Percentiles rank a stretch among this genome's conserved stretches.
phyloP scores from a whole-genome alignment of 2,329 filamentous ascomycete genomes.

The Fusarium avenaceum region DNA sequence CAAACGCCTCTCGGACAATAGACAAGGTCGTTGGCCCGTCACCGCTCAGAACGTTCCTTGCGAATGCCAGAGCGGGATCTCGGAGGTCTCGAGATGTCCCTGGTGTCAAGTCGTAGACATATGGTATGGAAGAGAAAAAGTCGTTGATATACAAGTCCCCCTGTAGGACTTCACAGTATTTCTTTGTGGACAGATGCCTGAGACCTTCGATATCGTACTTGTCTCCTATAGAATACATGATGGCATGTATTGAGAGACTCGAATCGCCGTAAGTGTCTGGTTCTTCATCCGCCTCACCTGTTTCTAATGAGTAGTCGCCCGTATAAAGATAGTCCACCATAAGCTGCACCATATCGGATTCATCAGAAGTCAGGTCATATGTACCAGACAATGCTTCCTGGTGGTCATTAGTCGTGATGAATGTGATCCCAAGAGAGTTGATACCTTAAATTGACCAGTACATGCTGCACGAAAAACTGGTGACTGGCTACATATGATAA shows the following conservation, averaged over 20 bases:
- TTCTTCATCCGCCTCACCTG: accelerated
- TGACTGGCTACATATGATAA: slow-evolving; percentile 22
- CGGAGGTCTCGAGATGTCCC: slow-evolving; percentile 10
- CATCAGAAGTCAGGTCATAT: slow-evolving; percentile 18
- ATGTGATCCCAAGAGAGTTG: accelerated
- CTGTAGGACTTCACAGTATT: slow-evolving; percentile 16
- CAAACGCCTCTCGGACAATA: neutral
- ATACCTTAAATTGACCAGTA: slow-evolving; percentile 14
- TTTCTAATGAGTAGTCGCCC: neutral
- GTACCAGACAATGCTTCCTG: slow-evolving; percentile 25
- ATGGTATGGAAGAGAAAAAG: slow-evolving; percentile 20
- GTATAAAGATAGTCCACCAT: slow-evolving; percentile 42
- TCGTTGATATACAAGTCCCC: neutral
- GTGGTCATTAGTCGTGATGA: neutral
- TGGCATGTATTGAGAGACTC: neutral
- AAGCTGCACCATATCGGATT: slow-evolving; percentile 7
- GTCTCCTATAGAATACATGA: slow-evolving; percentile 30
- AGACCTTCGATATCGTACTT: slow-evolving; percentile 32
- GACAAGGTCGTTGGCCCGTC: neutral
- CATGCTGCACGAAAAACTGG: slow-evolving; percentile 24
- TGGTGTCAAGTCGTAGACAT: slow-evolving; percentile 6
- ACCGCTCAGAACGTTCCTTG: neutral
- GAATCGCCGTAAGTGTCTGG: accelerated
- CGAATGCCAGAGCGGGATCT: neutral
- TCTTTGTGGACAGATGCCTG: neutral